A percentile compares a stretch with the other conserved stretches of the same genome.
phyloP scores from a whole-genome alignment of 2,329 filamentous ascomycete genomes.

The Sporothrix curviconia region DNA sequence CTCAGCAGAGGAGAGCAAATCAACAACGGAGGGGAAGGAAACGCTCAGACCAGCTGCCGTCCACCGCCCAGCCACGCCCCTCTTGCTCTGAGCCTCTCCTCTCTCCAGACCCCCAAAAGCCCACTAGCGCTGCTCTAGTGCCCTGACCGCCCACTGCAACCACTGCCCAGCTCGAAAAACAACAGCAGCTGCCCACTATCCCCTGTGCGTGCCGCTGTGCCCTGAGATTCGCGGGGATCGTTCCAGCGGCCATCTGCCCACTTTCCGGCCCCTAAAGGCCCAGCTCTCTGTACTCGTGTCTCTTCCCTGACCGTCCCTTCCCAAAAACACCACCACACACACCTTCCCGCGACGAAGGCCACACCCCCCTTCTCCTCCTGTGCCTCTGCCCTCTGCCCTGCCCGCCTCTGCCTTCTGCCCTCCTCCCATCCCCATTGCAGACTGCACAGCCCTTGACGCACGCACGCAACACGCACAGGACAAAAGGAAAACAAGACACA shows the following conservation, averaged over 20 bases:
- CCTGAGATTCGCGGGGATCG: too few relatives aligned
- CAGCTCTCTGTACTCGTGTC: too few relatives aligned
- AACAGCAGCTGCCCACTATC: neutral
- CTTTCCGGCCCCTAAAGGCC: neutral
- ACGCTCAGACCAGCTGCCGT: neutral
- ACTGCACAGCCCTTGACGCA: neutral
- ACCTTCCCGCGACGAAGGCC: constrained; percentile 3
- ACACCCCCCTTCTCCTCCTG: neutral
- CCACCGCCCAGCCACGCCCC: neutral
- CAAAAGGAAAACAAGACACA: too few relatives aligned
- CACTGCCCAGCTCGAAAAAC: neutral
- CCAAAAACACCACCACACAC: constrained; percentile 3
- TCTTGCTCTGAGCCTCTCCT: neutral
- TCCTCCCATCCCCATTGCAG: neutral
- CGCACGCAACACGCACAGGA: too few relatives aligned
- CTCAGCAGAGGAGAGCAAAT: neutral
- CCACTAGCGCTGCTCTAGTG: neutral
- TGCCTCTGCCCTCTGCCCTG: neutral
- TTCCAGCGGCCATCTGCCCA: neutral
- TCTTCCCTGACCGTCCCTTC: too few relatives aligned
- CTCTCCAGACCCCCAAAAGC: neutral
- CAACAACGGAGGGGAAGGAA: neutral
- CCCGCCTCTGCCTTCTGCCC: neutral
- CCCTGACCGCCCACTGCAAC: neutral
- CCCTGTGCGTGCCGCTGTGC: neutral